phyloP scores from a whole-genome alignment of 352 stramenopile species.

The Phytophthora fragariae region DNA sequence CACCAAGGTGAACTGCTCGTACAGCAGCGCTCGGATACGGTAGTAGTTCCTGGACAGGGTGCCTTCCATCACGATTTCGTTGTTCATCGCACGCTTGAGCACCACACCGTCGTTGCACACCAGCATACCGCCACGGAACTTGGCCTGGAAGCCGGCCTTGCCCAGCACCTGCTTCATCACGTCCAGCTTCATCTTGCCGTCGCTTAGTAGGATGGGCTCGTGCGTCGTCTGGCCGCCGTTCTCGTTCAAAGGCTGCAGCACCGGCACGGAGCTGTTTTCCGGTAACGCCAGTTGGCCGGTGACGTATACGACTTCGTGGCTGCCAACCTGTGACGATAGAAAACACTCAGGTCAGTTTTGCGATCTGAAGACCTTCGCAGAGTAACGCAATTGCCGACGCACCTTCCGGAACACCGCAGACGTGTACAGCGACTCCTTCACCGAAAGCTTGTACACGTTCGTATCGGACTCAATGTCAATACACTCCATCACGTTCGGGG shows the following conservation, averaged over 20 bases:
- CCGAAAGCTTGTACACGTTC: constrained; percentile 89
- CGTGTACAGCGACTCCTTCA: constrained; percentile 90
- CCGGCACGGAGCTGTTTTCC: constrained; percentile 76
- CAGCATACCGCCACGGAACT: constrained; percentile 90
- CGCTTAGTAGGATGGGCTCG: constrained; percentile 85
- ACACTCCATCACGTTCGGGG: constrained; percentile 87
- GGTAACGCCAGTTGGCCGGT: constrained; percentile 71
- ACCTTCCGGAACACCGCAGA: constrained; percentile 87
- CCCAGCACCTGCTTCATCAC: constrained; percentile 91
- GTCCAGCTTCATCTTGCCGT: constrained; percentile 91
- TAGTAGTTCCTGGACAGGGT: constrained; percentile 89
- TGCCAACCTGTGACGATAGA: constrained; percentile 62
- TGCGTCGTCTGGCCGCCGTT: constrained; percentile 53
- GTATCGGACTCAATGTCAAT: constrained; percentile 93
- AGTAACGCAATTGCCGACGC: constrained; percentile 11
- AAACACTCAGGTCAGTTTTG: constrained; percentile 8
- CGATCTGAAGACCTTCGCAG: background rate
- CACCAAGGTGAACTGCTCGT: constrained; percentile 91
- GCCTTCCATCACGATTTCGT: constrained; percentile 90
- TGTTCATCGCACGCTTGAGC: constrained; percentile 87
- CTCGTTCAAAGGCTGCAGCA: constrained; percentile 68
- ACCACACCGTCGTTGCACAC: constrained; percentile 91
- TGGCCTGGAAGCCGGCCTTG: constrained; percentile 89
- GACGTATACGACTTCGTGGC: constrained; percentile 89
- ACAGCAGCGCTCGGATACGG: constrained; percentile 85